Percentiles rank a stretch among this genome's conserved stretches.
Evolutionary conservation across 2,329 filamentous ascomycete genomes (phyloP).

Genomic region (Ophiostoma populinum): DNA sequence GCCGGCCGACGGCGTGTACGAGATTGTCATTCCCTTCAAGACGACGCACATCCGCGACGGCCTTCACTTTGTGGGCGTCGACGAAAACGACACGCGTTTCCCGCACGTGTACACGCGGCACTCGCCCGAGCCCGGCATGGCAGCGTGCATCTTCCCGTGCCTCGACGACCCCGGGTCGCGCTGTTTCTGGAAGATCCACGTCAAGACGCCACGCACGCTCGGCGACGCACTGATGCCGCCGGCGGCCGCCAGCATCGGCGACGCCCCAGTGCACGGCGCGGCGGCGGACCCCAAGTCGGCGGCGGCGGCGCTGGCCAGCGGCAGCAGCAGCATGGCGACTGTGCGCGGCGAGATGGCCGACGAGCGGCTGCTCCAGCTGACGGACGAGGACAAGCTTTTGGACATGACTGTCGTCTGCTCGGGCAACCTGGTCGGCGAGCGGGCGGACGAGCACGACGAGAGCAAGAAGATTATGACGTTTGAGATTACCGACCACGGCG

Average conservation of each 20-base stretch:
- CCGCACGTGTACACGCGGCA: slow-evolving; percentile 85
- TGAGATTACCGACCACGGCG: slow-evolving; percentile 41
- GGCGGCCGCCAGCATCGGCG: slow-evolving; percentile 17
- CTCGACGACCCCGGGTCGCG: slow-evolving; percentile 68
- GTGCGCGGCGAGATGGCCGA: too few species aligned
- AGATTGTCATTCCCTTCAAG: slow-evolving; percentile 54
- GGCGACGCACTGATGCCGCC: slow-evolving; percentile 52
- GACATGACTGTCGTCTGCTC: slow-evolving; percentile 87
- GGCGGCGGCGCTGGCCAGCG: slow-evolving; percentile 13
- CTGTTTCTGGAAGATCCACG: slow-evolving; percentile 68
- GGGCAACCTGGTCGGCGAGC: slow-evolving; percentile 73
- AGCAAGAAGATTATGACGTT: slow-evolving; percentile 82
- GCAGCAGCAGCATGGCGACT: slow-evolving; percentile 25
- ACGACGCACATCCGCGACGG: slow-evolving; percentile 66
- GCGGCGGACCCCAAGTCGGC: slow-evolving; percentile 11
- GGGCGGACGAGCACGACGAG: slow-evolving; percentile 56
- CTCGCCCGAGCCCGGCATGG: slow-evolving; percentile 57
- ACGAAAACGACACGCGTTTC: slow-evolving; percentile 63
- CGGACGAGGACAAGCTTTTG: slow-evolving; percentile 67
- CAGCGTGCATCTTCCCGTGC: slow-evolving; percentile 82
- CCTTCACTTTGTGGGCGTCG: slow-evolving; percentile 77
- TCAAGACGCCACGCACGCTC: slow-evolving; percentile 72
- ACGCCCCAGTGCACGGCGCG: background rate
- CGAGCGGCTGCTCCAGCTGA: slow-evolving; percentile 23
- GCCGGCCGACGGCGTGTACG: slow-evolving; percentile 14